Percentiles rank a stretch among this genome's conserved stretches.
Evolutionary conservation across 2,329 filamentous ascomycete genomes (phyloP).

Genomic region (Rhynchosporium agropyri): DNA sequence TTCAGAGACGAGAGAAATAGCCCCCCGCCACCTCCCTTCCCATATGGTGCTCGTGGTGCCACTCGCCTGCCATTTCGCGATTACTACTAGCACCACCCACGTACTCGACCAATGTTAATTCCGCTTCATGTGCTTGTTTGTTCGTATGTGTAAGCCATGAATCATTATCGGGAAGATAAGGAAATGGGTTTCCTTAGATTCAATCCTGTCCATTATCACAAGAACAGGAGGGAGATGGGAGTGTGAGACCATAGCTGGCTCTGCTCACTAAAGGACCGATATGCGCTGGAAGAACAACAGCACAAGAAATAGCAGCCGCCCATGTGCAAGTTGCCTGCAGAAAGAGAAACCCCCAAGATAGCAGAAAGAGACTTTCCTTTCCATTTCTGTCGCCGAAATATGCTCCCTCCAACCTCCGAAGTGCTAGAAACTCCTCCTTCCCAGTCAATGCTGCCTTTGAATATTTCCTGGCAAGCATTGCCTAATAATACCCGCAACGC

Average conservation of each 20-base stretch:
- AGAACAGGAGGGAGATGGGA: conserved; percentile 13
- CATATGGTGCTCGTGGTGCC: neutral
- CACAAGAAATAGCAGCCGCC: conserved; percentile 24
- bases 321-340: conserved; percentile 27
- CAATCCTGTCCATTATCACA: conserved; percentile 1
- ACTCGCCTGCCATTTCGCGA: neutral
- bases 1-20: neutral
- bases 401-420: conserved; percentile 8
- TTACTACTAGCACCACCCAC: conserved; percentile 25
- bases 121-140: neutral
- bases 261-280: neutral
- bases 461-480: conserved; percentile 18
- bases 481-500: conserved; percentile 23
- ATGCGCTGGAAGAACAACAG: conserved; percentile 15
- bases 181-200: conserved; percentile 5
- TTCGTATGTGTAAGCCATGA: conserved; percentile 10
- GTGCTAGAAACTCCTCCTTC: conserved; percentile 7
- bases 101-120: conserved; percentile 33
- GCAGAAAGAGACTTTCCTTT: conserved; percentile 14
- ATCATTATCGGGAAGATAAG: conserved; percentile 14
- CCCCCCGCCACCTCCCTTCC: neutral
- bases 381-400: neutral
- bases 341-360: conserved; percentile 14
- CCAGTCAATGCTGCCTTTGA: conserved; percentile 15
- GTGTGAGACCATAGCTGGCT: neutral